A percentile compares a stretch with the other conserved stretches of the same genome.
Conservation (phyloP, 2,329 filamentous ascomycete genomes). For the Penicillium rolfsii region DNA sequence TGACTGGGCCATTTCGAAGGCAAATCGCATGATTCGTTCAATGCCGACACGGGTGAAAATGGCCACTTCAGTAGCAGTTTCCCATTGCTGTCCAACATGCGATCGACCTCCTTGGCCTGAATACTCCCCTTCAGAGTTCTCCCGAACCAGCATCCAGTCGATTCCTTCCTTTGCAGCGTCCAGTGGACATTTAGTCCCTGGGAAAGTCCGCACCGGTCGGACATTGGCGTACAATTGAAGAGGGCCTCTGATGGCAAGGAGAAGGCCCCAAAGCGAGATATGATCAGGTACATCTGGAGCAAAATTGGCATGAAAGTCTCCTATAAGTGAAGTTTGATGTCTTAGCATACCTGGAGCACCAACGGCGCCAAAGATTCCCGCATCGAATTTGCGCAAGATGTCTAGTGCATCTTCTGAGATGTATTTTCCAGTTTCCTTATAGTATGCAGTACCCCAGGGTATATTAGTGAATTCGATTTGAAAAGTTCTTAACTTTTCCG, state of each 20-base stretch:
- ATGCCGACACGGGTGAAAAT: slow-evolving; percentile 59
- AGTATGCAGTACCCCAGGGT: slow-evolving; percentile 44
- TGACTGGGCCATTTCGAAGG: slow-evolving; percentile 56
- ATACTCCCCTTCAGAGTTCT: slow-evolving; percentile 61
- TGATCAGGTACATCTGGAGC: slow-evolving; percentile 57
- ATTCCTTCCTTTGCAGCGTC: slow-evolving; percentile 53
- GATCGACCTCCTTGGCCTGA: slow-evolving; percentile 59
- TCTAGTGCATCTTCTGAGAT: slow-evolving; percentile 56
- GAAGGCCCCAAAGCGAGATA: slow-evolving; percentile 59
- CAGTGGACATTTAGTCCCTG: slow-evolving; percentile 56
- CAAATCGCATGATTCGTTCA: slow-evolving; percentile 57
- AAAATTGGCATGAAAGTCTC: slow-evolving; percentile 13
- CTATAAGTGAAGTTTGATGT: not conserved
- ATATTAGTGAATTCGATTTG: slow-evolving; percentile 56
- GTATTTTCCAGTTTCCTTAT: slow-evolving; percentile 57
- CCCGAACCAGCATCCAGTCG: slow-evolving; percentile 60
- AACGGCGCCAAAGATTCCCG: slow-evolving; percentile 63
- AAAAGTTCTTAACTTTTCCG: slow-evolving; percentile 50
- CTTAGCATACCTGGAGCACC: slow-evolving; percentile 55
- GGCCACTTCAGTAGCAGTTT: slow-evolving; percentile 56
- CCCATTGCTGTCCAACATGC: slow-evolving; percentile 56
- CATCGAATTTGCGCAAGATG: slow-evolving; percentile 56
- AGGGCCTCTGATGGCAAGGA: slow-evolving; percentile 59
- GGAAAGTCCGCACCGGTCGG: slow-evolving; percentile 54
- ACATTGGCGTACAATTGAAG: slow-evolving; percentile 63